A percentile compares a stretch with the other conserved stretches of the same genome.
Evolutionary conservation across 2,329 filamentous ascomycete genomes (phyloP).

Genomic region (Beauveria caledonica): DNA sequence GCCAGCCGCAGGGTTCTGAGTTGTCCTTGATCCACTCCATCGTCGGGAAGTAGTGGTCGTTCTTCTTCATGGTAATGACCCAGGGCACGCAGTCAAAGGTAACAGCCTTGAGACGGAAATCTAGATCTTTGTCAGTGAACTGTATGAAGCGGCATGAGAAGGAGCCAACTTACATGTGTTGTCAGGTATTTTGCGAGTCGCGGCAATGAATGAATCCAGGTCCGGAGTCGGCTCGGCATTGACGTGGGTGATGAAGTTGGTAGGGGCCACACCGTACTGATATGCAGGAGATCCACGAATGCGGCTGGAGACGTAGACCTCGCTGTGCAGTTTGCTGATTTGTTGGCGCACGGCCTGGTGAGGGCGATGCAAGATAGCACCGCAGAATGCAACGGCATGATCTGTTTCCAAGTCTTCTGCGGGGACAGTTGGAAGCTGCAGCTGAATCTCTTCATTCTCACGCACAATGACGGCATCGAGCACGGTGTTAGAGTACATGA

Average conservation of each 20-base stretch:
- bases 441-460: constrained; percentile 66
- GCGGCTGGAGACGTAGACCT: constrained; percentile 89
- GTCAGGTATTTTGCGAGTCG: constrained; percentile 81
- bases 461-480: constrained; percentile 83
- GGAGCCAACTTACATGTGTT: constrained; percentile 66
- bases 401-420: constrained; percentile 90
- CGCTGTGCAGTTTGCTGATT: constrained; percentile 91
- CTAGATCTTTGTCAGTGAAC: constrained; percentile 26
- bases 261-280: constrained; percentile 86
- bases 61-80: constrained; percentile 99
- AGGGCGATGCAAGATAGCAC: constrained; percentile 83
- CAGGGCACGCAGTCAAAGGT: constrained; percentile 98
- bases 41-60: constrained; percentile 85
- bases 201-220: constrained; percentile 68
- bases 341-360: constrained; percentile 96
- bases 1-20: constrained; percentile 52
- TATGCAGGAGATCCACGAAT: constrained; percentile 76
- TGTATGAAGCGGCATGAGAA: neutral
- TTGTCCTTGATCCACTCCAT: constrained; percentile 61
- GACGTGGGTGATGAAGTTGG: constrained; percentile 95
- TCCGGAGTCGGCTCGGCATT: constrained; percentile 82
- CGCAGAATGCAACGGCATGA: constrained; percentile 88
- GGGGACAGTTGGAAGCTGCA: constrained; percentile 76
- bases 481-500: constrained; percentile 86
- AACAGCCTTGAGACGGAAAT: constrained; percentile 94